Evolutionary conservation across 331 rosid species (phyloP).

Genomic region (Pyrus hybrid): DNA sequence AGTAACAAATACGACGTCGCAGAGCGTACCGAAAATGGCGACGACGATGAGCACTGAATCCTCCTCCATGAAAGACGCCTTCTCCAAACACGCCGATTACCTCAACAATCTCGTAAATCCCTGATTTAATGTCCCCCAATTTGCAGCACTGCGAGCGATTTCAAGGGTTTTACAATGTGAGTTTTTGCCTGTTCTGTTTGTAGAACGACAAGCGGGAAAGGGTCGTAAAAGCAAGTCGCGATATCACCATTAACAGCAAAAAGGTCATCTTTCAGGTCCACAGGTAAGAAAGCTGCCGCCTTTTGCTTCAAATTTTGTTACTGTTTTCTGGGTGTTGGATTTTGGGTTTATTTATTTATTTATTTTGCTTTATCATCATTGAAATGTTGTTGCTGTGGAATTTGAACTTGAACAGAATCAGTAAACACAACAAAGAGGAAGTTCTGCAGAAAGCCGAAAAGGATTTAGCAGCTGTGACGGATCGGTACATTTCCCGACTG

Average conservation of each 20-base stretch:
- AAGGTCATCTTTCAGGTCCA: constrained; percentile 97
- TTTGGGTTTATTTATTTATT: background rate
- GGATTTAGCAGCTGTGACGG: constrained; percentile 67
- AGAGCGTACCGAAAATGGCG: constrained; percentile 38
- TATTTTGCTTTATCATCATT: background rate
- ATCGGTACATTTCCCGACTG: constrained; percentile 47
- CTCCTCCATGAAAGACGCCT: constrained; percentile 58
- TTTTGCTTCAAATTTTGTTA: background rate
- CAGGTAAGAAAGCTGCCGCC: constrained; percentile 38
- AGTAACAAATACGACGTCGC: constrained; percentile 41
- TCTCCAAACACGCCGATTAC: constrained; percentile 52
- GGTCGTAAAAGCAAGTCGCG: constrained; percentile 90
- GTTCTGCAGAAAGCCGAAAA: constrained; percentile 83
- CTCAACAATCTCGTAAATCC: constrained; percentile 60
- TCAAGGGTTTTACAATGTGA: background rate
- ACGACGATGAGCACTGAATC: constrained; percentile 47
- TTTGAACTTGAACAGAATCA: constrained; percentile 41
- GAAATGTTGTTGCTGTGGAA: background rate
- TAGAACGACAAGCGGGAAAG: constrained; percentile 93
- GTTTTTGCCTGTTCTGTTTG: background rate
- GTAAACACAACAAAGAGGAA: constrained; percentile 72
- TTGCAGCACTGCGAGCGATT: background rate
- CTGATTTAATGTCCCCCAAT: background rate
- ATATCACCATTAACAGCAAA: constrained; percentile 87
- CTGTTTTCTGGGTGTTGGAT: background rate